Conservation (phyloP, 306 rosid genomes). For the Trifolium repens region DNA sequence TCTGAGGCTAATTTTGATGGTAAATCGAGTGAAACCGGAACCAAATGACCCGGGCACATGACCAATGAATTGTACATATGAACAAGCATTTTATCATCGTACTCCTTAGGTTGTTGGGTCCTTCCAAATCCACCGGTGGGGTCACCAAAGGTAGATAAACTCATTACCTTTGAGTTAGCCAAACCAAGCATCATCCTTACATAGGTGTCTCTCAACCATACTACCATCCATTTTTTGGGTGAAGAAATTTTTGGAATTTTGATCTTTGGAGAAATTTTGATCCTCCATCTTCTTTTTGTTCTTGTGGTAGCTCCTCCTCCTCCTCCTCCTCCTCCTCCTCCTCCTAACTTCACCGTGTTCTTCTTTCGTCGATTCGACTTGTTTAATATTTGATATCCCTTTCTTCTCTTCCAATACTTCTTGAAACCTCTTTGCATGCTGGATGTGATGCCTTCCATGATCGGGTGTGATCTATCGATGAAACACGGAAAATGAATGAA, state of each 20-base stretch:
- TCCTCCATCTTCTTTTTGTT: slow-evolving; percentile 49
- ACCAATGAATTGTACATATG: slow-evolving; percentile 68
- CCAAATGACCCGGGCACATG: slow-evolving; percentile 53
- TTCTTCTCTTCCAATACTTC: slow-evolving; percentile 61
- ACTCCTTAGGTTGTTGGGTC: slow-evolving; percentile 62
- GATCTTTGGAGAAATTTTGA: slow-evolving; percentile 61
- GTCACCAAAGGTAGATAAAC: slow-evolving; percentile 31
- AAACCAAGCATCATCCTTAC: slow-evolving; percentile 71
- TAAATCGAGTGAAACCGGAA: slow-evolving; percentile 41
- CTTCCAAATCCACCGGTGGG: slow-evolving; percentile 36
- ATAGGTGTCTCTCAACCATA: slow-evolving; percentile 83
- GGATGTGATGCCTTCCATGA: slow-evolving; percentile 64
- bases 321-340: slow-evolving; percentile 48
- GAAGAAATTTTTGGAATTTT: slow-evolving; percentile 51
- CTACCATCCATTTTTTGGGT: slow-evolving; percentile 56
- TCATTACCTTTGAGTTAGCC: slow-evolving; percentile 59
- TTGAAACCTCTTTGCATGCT: slow-evolving; percentile 49
- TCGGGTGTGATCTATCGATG: background rate
- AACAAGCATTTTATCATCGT: slow-evolving; percentile 71
- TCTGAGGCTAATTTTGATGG: slow-evolving; percentile 35
- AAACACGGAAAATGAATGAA: background rate
- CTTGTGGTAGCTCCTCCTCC: slow-evolving; percentile 44
- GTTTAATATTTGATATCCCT: slow-evolving; percentile 53
- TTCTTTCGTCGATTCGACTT: slow-evolving; percentile 41
- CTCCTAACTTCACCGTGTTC: slow-evolving; percentile 48